phyloP scores from a whole-genome alignment of 148 eudicot species.

The Rhododendron molle region DNA sequence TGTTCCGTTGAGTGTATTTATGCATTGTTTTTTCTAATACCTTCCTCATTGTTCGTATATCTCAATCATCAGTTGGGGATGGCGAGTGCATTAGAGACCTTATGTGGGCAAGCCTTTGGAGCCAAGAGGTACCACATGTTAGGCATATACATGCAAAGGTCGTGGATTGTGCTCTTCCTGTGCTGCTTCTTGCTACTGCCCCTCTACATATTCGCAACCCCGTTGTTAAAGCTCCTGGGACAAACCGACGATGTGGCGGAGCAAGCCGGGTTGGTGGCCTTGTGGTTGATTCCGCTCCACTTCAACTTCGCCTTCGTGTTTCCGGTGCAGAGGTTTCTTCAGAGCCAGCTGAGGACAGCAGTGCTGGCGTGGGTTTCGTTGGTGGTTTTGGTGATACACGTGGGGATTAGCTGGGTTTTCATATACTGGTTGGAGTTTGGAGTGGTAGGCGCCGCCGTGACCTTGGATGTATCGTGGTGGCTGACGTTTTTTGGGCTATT shows the following conservation, averaged over 20 bases:
- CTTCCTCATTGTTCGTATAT: background rate
- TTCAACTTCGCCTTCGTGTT: slow-evolving; percentile 60
- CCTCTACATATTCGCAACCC: slow-evolving; percentile 45
- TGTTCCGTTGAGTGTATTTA: background rate
- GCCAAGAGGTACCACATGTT: slow-evolving; percentile 45
- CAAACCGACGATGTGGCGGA: slow-evolving; percentile 48
- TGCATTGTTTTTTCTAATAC: background rate
- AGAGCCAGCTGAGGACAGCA: slow-evolving; percentile 51
- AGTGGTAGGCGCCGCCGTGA: slow-evolving; percentile 36
- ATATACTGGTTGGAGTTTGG: slow-evolving; percentile 37
- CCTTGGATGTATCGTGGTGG: slow-evolving; percentile 55
- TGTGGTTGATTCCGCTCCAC: slow-evolving; percentile 59
- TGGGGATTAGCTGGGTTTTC: slow-evolving; percentile 38
- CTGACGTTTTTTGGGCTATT: slow-evolving; percentile 28
- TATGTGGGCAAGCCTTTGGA: slow-evolving; percentile 60
- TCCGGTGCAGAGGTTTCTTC: slow-evolving; percentile 52
- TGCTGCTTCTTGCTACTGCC: slow-evolving; percentile 57
- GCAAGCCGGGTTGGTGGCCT: slow-evolving; percentile 36
- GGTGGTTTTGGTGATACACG: slow-evolving; percentile 26
- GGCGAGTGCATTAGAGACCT: slow-evolving; percentile 57
- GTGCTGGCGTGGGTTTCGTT: slow-evolving; percentile 50
- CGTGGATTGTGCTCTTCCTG: slow-evolving; percentile 57
- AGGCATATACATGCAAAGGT: slow-evolving; percentile 49
- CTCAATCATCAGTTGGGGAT: slow-evolving; percentile 37
- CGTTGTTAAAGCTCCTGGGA: slow-evolving; percentile 39